Base-by-base conservation (phyloP, 2,329 filamentous ascomycete species). In the Colletotrichum sp. region DNA sequence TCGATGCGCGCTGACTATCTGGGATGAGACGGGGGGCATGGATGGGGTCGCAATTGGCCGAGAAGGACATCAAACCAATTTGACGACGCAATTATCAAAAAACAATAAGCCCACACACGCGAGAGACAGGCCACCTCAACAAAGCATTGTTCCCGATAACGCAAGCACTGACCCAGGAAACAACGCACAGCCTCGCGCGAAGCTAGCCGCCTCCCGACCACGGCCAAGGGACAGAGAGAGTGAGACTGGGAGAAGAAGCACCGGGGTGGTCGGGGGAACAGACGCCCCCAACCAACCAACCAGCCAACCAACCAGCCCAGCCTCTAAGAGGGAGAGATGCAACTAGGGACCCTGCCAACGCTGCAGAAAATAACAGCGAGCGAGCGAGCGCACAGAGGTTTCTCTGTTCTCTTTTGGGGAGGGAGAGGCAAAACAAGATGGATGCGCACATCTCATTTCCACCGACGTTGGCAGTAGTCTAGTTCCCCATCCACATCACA, bases 141-240 rank as follows among this genome's bases (percentile, higher is more conserved):
- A 76, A 74, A 74, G 70, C 70, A 76, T 76, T 76, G 74, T 76
- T 66, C 59, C 70, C 65, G 44, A 69, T 52, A 65, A 60, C 70
- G 59, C 70, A 55, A 63, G n/a, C 59, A 44, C 71, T 32, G 61
- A 27, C 44, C 34, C 60, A 36, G 4, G 57, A 34, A 27, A 64
- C n/a, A 59, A 34, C 70, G 74, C 70, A 76, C 64, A 76, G 70
- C 59, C 74, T 68, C 59, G 48, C 48, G 64, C 48, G 28, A 76
- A 69, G 25, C 32, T 68, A 44, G 55, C 63, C 32, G 69, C 63
- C 55, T 72, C 68, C 63, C 30, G 59, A 28, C 32, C 71, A 30
- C 61, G 25, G 15, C 9, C 19, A 55, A 36, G 27, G 19, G 28
- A 61, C 11, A n/a, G 28, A 59, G 25, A 25, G 55, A 34, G 25